phyloP scores from a whole-genome alignment of 2,329 filamentous ascomycete genomes.

The Fusarium agapanthi region DNA sequence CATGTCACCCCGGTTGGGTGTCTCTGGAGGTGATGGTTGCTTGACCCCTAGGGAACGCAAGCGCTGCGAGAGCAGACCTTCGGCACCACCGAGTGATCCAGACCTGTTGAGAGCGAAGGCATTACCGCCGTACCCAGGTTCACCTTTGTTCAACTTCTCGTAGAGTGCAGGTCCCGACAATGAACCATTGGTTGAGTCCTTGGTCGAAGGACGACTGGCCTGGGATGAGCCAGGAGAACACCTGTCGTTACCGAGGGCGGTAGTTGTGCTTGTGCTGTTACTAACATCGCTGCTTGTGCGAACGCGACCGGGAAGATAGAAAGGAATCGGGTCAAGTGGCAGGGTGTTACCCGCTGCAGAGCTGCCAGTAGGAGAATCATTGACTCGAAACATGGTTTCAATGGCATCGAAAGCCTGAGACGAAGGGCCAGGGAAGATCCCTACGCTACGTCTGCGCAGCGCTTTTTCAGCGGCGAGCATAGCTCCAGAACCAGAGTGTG shows the following conservation, averaged over 20 bases:
- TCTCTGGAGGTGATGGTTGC: conserved; percentile 18
- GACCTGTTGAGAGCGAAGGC: conserved; percentile 52
- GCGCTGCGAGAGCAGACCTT: conserved; percentile 75
- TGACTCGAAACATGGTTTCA: conserved; percentile 40
- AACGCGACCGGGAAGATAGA: conserved; percentile 50
- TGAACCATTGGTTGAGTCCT: conserved; percentile 45
- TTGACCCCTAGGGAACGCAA: conserved; percentile 69
- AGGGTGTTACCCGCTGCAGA: conserved; percentile 45
- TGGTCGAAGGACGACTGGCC: conserved; percentile 48
- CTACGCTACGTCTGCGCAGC: conserved; percentile 65
- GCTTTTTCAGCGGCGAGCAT: conserved; percentile 68
- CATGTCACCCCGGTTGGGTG: neutral
- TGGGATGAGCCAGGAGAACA: conserved; percentile 43
- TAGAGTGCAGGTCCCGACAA: conserved; percentile 56
- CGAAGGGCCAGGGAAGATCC: conserved; percentile 51
- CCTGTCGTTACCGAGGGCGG: conserved; percentile 28
- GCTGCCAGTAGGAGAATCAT: conserved; percentile 21
- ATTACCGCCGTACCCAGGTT: conserved; percentile 69
- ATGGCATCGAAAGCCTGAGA: conserved; percentile 48
- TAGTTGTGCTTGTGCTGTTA: conserved; percentile 41
- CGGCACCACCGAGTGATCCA: conserved; percentile 54
- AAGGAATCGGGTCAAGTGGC: conserved; percentile 62
- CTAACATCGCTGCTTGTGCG: conserved; percentile 47
- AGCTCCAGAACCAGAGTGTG: conserved; percentile 54
- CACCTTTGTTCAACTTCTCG: conserved; percentile 73